Percentiles rank a stretch among this genome's conserved stretches.
Conservation (phyloP, 345 rosid species). For the Clarkia xantiana region DNA sequence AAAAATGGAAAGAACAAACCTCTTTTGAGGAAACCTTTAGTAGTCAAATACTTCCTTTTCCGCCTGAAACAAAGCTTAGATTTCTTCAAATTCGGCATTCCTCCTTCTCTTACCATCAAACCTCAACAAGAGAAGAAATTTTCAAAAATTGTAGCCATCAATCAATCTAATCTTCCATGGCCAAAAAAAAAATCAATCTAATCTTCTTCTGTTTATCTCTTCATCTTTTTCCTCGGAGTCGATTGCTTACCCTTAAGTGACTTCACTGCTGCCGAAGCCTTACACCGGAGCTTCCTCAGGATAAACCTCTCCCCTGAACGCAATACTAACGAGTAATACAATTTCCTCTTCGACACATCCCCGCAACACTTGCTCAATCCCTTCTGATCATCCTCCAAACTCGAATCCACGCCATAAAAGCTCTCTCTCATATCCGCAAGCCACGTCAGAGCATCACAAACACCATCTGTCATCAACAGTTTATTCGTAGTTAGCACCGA, state of each 20-base stretch:
- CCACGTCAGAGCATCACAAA: slow-evolving; percentile 41
- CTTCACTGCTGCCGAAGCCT: slow-evolving; percentile 10
- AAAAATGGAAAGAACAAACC: no score
- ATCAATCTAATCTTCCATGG: no score
- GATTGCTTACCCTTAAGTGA: slow-evolving; percentile 5
- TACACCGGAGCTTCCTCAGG: slow-evolving; percentile 46
- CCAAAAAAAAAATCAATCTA: not conserved
- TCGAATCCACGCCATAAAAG: slow-evolving; percentile 29
- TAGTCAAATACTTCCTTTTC: no score
- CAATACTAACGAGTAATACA: slow-evolving; percentile 42
- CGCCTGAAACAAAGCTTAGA: no score
- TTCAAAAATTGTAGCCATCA: no score
- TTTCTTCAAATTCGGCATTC: no score
- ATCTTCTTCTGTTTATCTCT: not conserved
- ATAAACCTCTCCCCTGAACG: slow-evolving; percentile 66
- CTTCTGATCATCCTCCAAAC: slow-evolving; percentile 31
- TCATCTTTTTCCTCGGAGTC: slow-evolving; percentile 15
- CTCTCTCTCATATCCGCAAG: slow-evolving; percentile 58
- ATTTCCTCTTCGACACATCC: slow-evolving; percentile 29
- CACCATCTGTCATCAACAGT: slow-evolving; percentile 42
- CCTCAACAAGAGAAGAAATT: no score
- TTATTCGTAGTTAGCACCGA: slow-evolving; percentile 8
- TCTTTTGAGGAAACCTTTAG: no score
- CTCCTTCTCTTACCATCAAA: no score
- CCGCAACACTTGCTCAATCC: slow-evolving; percentile 20